Base-by-base conservation (phyloP, 768 basidiomycete genomes). In the Ramaria sp. region DNA sequence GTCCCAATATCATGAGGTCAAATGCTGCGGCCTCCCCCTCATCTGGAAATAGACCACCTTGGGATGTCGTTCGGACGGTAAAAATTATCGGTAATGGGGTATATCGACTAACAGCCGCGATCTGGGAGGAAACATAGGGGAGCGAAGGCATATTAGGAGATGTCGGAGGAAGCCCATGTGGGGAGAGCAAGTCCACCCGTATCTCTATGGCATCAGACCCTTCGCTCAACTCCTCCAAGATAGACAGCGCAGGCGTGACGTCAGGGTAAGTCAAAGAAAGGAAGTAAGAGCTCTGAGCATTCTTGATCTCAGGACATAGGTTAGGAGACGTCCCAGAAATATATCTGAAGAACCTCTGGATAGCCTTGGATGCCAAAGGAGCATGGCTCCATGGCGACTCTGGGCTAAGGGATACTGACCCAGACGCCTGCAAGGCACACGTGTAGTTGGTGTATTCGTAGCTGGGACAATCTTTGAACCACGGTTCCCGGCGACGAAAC, bases 171-270 rank as follows among this genome's bases (percentile, higher is more conserved):
- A 62, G 53, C 17, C 74, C 75, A 30, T 63, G 55, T 65, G 80
- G 64, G 15, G 80, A 82, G 19, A 99, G 76, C 7, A 98, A 78
- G 67, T 99, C 96, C 11, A 92, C 93, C 10, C 95, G 83, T n/a
- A 98, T 67, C 68, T 99, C 96, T 59, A 98, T 71, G 0, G 93
- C 95, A 64, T 98, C 94, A 7, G 84, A 88, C 4, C 96, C 96
- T 17, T 80, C 75, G 0, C 81, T 81, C 59, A 99, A 69, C 45
- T 86, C 80, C 20, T 88, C 81, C 42, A 98, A 78, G 51, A 80
- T 68, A 15, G 75, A 68, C 42, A 92, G 73, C 0, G 86, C 84
- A 4, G 81, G 79, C 0, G 77, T 82, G 60, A 96, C 66, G 66
- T 96, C 91, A 0, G 95, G 91, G 71, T 91, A 94, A 0, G 95